These are phyloP conservation scores for Epichloe festucae DNA, from an alignment of 2,329 filamentous ascomycete genomes.

Conservation along the genomic window DNA sequence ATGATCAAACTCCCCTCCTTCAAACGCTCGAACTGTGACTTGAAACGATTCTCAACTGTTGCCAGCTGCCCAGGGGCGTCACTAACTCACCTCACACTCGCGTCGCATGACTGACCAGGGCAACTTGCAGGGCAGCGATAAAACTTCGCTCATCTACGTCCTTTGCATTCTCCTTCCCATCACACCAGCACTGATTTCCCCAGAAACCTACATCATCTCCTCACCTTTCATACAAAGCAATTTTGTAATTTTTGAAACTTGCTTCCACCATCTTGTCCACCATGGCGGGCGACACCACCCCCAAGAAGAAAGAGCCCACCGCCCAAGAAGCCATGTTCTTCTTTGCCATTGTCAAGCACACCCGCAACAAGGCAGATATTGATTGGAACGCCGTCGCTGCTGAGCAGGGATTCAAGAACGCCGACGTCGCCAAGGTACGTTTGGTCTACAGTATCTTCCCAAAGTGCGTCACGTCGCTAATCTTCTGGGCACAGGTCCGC, in stretches of 20 bases:
- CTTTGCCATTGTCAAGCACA: slow-evolving; percentile 30
- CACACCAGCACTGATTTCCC: not conserved
- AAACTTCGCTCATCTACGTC: not conserved
- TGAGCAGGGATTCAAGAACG: slow-evolving; percentile 31
- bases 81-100: not conserved
- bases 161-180: too few species aligned
- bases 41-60: not conserved
- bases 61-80: not conserved
- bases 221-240: not conserved
- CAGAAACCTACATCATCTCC: too few species aligned
- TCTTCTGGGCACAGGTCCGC: slow-evolving; percentile 21
- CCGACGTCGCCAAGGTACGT: slow-evolving; percentile 29
- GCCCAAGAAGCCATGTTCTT: slow-evolving; percentile 30
- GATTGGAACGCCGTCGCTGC: slow-evolving; percentile 35
- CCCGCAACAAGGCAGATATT: slow-evolving; percentile 28
- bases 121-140: not conserved
- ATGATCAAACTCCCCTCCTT: not conserved
- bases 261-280: not conserved
- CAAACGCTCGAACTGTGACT: not conserved
- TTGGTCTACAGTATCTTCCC: not conserved
- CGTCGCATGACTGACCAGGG: not conserved
- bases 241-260: not conserved
- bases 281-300: slow-evolving; percentile 17
- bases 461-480: not conserved
- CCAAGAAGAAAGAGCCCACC: slow-evolving; percentile 23